phyloP scores from a whole-genome alignment of 192 early-diverging fungal species.

The Backusella morwellensis region DNA sequence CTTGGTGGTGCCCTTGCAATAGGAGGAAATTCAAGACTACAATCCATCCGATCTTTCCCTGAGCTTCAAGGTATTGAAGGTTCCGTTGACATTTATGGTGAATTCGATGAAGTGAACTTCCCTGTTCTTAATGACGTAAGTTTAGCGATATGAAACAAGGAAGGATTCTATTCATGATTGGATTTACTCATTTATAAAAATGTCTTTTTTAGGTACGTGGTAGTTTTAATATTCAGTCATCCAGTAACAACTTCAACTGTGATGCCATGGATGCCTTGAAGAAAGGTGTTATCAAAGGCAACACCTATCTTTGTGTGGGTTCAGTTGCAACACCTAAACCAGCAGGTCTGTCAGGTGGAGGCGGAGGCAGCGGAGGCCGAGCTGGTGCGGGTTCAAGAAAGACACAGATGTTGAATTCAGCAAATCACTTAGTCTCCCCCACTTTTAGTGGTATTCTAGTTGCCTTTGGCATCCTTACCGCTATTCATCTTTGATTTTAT shows the following conservation, averaged over 20 bases:
- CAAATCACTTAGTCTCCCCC: not conserved
- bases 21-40: constrained; percentile 60
- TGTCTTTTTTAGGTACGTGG: constrained; percentile 40
- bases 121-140: constrained; percentile 36
- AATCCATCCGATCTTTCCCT: constrained; percentile 51
- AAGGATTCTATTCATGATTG: not conserved
- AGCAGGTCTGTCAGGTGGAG: constrained; percentile 1
- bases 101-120: constrained; percentile 56
- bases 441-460: not conserved
- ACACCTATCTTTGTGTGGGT: constrained; percentile 21
- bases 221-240: constrained; percentile 57
- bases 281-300: constrained; percentile 33
- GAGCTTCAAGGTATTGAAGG: constrained; percentile 56
- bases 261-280: constrained; percentile 15
- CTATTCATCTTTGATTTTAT: not conserved
- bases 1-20: constrained; percentile 66
- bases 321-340: constrained; percentile 21
- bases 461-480: not conserved
- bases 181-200: not conserved
- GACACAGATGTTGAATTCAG: not conserved
- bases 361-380: not conserved
- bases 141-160: not conserved
- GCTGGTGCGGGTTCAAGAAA: not conserved
- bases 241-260: constrained; percentile 54
- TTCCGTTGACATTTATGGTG: constrained; percentile 55